Base-by-base conservation (phyloP, 768 basidiomycete species). In the Sistotremastrum niveocremeum region DNA sequence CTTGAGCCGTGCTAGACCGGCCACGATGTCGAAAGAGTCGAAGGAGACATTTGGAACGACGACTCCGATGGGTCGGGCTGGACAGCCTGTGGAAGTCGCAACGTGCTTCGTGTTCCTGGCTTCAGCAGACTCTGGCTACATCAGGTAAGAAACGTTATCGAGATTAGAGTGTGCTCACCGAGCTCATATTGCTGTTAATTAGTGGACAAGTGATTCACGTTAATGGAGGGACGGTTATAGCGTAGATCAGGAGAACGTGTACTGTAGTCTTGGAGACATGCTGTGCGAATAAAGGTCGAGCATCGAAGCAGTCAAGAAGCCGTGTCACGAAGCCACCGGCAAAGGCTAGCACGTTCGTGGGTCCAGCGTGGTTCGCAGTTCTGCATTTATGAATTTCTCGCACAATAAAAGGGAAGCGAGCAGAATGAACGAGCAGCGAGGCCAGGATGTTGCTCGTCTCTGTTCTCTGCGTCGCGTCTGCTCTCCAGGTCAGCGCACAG, bases 21-120 rank as follows among this genome's bases (percentile, higher is more conserved):
- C 63, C 3, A 65, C 64, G 3, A 69, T 70, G 61, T 57, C 63
- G 7, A 51, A 61, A 20, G 60, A 62, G 4, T 54, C 57, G 2
- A 60, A 63, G 39, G 53, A 63, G 41, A 49, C 48, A 4, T 65
- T 67, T 40, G 63, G 61, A 4, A 53, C 44, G 5, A 54, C 37
- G 2, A 61, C 64, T 0, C 67, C 72, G 4, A 71, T 73, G 54
- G 67, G 65, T 2, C 60, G 73, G 37, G 65, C 70, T 1, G 72
- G 71, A 9, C 73, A 74, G 53, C 73, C 73, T 4, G 59, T 73
- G 40, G 72, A 75, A 52, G 57, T 69, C 11, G 73, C 72, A 6
- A 70, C 72, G 2, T 62, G 61, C 32, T 67, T 67, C 46, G 70
- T 73, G 30, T 74, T 68, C 61, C 61, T 73, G 12, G 65, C 68